phyloP scores from a whole-genome alignment of 78 protist genomes.

The Speleostelium caveatum region DNA sequence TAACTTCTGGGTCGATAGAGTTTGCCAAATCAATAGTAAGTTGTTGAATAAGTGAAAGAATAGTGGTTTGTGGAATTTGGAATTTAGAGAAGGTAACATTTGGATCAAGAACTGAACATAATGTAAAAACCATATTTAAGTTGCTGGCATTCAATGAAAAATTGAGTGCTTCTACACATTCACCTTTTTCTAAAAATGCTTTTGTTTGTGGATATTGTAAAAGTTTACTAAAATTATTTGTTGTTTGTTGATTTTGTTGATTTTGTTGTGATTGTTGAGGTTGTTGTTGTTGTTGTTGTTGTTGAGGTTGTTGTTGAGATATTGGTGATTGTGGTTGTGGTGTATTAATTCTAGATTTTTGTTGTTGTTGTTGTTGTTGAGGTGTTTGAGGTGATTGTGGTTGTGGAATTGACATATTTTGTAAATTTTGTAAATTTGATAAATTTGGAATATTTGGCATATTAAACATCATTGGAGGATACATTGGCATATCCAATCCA shows the following conservation, averaged over 20 bases:
- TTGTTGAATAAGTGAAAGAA: conserved; percentile 62
- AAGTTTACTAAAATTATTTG: no score
- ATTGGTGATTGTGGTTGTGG: not conserved
- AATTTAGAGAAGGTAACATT: conserved; percentile 3
- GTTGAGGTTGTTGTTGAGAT: not conserved
- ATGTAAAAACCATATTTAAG: conserved; percentile 42
- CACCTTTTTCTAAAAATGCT: conserved; percentile 27
- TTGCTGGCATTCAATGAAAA: conserved; percentile 51
- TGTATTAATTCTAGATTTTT: not conserved
- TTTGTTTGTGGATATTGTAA: conserved; percentile 43
- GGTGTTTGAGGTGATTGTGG: not conserved
- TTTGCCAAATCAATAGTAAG: conserved; percentile 26
- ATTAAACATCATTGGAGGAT: not conserved
- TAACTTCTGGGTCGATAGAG: conserved; percentile 3
- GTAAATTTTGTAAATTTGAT: not conserved
- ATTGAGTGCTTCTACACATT: conserved; percentile 30
- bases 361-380: conserved; percentile 1
- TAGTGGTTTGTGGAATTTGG: conserved; percentile 16
- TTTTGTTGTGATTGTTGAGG: not conserved
- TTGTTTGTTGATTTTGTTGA: not conserved
- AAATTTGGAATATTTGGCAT: no score
- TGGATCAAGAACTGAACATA: conserved; percentile 51
- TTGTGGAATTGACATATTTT: not conserved
- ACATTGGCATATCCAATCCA: no score
- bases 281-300: not conserved